Conservation (phyloP, 225 moss, liverwort and hornwort genomes). For the Sphagnum tenellum region DNA sequence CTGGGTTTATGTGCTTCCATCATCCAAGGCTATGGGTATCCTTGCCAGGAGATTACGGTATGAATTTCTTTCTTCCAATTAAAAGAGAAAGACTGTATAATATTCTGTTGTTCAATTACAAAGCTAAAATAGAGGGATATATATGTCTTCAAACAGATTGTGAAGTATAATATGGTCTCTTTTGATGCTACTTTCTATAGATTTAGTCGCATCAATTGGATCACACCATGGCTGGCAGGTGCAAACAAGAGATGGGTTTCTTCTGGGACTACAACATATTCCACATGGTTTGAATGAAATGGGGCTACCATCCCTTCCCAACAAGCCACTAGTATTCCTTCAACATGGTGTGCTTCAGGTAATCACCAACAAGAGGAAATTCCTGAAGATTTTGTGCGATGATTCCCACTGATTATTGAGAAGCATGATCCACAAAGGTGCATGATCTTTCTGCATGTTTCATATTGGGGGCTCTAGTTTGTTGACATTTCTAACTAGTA, state of each 20-base stretch:
- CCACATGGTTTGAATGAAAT: background rate
- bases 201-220: background rate
- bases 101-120: background rate
- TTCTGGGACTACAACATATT: conserved; percentile 7
- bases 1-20: conserved; percentile 2
- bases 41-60: conserved; percentile 4
- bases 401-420: background rate
- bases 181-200: too few species aligned
- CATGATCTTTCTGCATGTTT: background rate
- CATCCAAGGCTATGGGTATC: conserved; percentile 1
- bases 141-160: too few species aligned
- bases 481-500: too few species aligned
- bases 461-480: too few species aligned
- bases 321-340: background rate
- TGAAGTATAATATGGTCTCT: too few species aligned
- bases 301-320: background rate
- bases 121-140: background rate
- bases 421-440: background rate
- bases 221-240: background rate
- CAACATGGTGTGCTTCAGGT: conserved; percentile 5
- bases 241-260: conserved; percentile 3
- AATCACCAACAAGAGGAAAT: too few species aligned
- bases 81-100: background rate
- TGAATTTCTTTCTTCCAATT: background rate
- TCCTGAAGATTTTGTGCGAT: too few species aligned